Conservation (phyloP, 1,284 basidiomycete species). For the Bjerkandera adusta region DNA sequence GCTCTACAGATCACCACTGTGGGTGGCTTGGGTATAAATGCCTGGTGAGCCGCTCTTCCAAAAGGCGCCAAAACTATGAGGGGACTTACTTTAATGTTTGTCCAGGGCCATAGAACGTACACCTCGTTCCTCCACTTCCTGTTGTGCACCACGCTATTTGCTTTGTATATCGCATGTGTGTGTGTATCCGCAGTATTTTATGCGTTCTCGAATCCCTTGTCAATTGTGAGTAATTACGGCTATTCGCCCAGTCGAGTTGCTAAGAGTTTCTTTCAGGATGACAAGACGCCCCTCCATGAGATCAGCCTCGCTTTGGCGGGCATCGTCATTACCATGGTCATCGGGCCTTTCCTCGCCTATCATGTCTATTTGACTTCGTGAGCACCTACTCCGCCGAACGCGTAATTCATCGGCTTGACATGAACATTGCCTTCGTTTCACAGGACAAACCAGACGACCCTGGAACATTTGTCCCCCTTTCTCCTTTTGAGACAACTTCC, state of each 20-base stretch:
- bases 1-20: slow-evolving; percentile 78
- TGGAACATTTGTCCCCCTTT: slow-evolving; percentile 80
- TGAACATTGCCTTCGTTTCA: not conserved
- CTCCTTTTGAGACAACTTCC: slow-evolving; percentile 69
- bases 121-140: slow-evolving; percentile 86
- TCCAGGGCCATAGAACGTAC: slow-evolving; percentile 81
- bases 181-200: slow-evolving; percentile 58
- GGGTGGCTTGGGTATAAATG: slow-evolving; percentile 82
- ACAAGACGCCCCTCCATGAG: slow-evolving; percentile 68
- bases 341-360: slow-evolving; percentile 77
- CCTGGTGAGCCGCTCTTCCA: slow-evolving; percentile 48
- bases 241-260: slow-evolving; percentile 6
- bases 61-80: no score
- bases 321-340: slow-evolving; percentile 59
- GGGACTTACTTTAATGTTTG: slow-evolving; percentile 9
- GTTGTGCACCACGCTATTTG: slow-evolving; percentile 61
- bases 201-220: slow-evolving; percentile 62
- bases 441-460: slow-evolving; percentile 85
- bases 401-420: not conserved
- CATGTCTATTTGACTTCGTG: slow-evolving; percentile 81
- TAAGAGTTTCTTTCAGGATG: slow-evolving; percentile 42
- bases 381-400: slow-evolving; percentile 37
- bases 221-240: slow-evolving; percentile 47
- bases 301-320: slow-evolving; percentile 66
- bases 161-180: slow-evolving; percentile 59